Conservation (phyloP, 768 basidiomycete species). For the Clavaria fumosa region DNA sequence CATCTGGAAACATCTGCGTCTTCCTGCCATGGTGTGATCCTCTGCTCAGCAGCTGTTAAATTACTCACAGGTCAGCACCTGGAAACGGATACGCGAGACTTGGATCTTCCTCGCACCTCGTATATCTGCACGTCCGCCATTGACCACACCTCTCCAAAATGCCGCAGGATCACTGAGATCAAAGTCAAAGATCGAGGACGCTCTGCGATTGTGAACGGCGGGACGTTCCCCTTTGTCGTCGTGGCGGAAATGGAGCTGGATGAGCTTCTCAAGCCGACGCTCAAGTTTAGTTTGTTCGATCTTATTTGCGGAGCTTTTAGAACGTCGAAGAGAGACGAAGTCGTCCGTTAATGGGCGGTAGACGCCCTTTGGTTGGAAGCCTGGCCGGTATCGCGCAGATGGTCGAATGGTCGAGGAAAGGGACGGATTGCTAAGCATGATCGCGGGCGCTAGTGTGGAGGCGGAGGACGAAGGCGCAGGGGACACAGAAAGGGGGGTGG, state of each 20-base stretch:
- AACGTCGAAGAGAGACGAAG: constrained; percentile 38
- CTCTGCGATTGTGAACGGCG: constrained; percentile 23
- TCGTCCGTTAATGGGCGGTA: constrained; percentile 71
- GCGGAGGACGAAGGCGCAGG: constrained; percentile 14
- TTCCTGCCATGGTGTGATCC: constrained; percentile 90
- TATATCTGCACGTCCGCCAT: constrained; percentile 42
- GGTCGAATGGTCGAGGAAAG: constrained; percentile 11
- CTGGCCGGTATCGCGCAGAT: constrained; percentile 66
- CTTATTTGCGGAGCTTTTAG: constrained; percentile 21
- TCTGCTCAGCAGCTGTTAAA: constrained; percentile 60
- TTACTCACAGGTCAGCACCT: neutral
- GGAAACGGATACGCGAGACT: no score
- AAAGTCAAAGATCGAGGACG: constrained; percentile 64
- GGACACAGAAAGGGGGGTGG: constrained; percentile 3
- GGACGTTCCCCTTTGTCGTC: constrained; percentile 8
- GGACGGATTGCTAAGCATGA: constrained; percentile 15
- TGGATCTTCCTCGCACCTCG: no score
- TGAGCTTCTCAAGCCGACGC: constrained; percentile 78
- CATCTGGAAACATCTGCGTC: constrained; percentile 66
- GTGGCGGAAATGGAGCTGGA: constrained; percentile 48
- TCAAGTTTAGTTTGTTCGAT: constrained; percentile 77
- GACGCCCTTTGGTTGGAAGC: constrained; percentile 88
- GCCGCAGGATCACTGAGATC: constrained; percentile 49
- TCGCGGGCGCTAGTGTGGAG: constrained; percentile 10
- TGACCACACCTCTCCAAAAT: constrained; percentile 51